Evolutionary conservation across 768 basidiomycete genomes (phyloP), one percentile per base, ranked within the genome.

Genomic region (Termitomyces eurrhizus): DNA sequence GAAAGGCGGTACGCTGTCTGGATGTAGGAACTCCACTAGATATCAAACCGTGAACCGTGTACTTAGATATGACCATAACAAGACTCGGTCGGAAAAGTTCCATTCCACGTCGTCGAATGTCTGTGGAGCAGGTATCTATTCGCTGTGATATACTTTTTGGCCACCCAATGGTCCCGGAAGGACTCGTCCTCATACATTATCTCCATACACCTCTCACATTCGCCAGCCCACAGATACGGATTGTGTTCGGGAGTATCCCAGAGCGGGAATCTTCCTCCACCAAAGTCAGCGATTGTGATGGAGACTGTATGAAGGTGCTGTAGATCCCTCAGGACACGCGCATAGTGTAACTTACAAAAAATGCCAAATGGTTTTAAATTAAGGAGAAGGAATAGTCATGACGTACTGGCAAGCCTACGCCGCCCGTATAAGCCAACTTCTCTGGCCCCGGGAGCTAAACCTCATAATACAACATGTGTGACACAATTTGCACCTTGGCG

Each of bases 171-270:
- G 21, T 65, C 66, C 11, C 68, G 68, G 59, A 77, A 77, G 4
- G 46, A 52, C 2, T 63, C 60, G 54, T 76, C 73, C 11, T 68
- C 71, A 61, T 75, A 75, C 69, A 76, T 69, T 29, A 75, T 61
- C n/a, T 61, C 62, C 61, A 76, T 75, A 51, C 75, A 77, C 11
- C 67, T 67, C 50, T 74, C 71, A 52, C 76, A 76, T 64, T 76
- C 76, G 14, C 76, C 76, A 1, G 70, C 63, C 76, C 75, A 77
- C n/a, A 71, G 42, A 39, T 72, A 64, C 33, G 53, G 45, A 44
- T 65, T 62, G 7, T 62, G 60, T 58, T 69, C 62, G 44, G 59
- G 56, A 16, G 51, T 63, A 24, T 70, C 52, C n/a, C 58, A 64
- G 7, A 67, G 56, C 2, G 45, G 65, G 26, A 63, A 64, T 44